Evolutionary conservation across 108 stramenopile species (phyloP), one percentile per base, ranked within the genome.

Genomic region (Cyclotella kingstonii): DNA sequence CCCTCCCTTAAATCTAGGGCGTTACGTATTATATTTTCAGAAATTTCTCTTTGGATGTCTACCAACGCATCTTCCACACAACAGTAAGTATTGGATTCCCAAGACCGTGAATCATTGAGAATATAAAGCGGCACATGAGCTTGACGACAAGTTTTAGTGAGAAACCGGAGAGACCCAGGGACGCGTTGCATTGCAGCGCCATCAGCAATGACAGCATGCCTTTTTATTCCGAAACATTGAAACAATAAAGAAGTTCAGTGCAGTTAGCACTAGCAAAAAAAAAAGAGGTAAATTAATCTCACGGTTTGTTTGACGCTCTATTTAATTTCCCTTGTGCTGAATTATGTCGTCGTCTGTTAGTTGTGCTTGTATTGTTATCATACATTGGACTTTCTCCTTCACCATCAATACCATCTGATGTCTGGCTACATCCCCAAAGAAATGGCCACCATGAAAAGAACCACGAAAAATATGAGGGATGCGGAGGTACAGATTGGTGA

Each of bases 191-290:
- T 55, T n/a, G 85, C 86, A 28, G 81, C 73, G 9, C 91, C 91
- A 55, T 93, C 87, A 29, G 85, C 86, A 59, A 93, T 84, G 22
- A 93, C 91, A 17, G 91, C 91, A 62, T 92, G 91, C 5, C 70
- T 70, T 29, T n/a, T 25, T 8, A 35, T 57, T 19, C 1, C 15
- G 3, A 26, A 0, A 57, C 5, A 26, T 3, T 17, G 14, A 31
- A 59, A 26, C 30, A 15, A 28, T 5, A 57, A 34, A 23, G 59
- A 5, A 26, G 18, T 60, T 27, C 43, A 46, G 25, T 8, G n/a
- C 47, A 26, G 6, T 38, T 0, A 14, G 9, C 9, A 1, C 7
- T 1, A 46, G 26, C 21, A 15, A 31, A 7, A 27, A 27, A 40
- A 17, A 27, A 55, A 15, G 30, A 34, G 15, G n/a, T n/a, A 44